Evolutionary conservation across 345 rosid genomes (phyloP), one percentile per base, ranked within the genome.

Genomic region (Passiflora organensis): DNA sequence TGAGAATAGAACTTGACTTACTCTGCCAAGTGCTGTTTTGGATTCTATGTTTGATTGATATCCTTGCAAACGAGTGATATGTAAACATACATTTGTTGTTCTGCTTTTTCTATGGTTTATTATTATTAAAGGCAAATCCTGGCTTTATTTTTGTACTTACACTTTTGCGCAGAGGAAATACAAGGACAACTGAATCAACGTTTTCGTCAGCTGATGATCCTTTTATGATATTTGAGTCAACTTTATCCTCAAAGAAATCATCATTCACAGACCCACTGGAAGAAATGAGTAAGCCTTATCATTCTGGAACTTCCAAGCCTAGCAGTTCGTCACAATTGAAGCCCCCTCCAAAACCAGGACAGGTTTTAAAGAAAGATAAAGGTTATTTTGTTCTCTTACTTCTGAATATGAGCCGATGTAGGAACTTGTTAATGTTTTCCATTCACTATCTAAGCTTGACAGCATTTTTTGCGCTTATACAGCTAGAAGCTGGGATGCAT

Each of bases 341-440:
- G 65, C 86, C 94, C 60, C 93, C 88, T 6, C 86, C 94, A 53
- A 81, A 71, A 67, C 80, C 91, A 51, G 69, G 80, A 48, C 82
- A 83, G 55, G 74, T 69, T 52, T 53, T 59, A 66, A 83, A 78
- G 72, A 73, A 69, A 4, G 63, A 76, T 25, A 67, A 82, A 84
- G 85, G 89, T 82, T 59, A 39, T 38, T 47, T 56, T 60, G 62
- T 51, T 64, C 64, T 42, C 48, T 43, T 56, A 44, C 32, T 20
- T 66, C 41, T 28, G 8, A 28, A 28, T 28, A 28, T 2, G 5
- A 28, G 34, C 48, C 43, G 34, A 22, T 24, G 38, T 23, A 39
- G 6, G n/a, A 14, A 24, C 14, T 43, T 34, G 38, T 50, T 8
- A 11, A 19, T n/a, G 32, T 49, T 17, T 55, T 23, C 58, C 25